A percentile compares a stretch with the other conserved stretches of the same genome.
phyloP scores from a whole-genome alignment of 805 yeast species.

The Cyberlindnera saturnus region DNA sequence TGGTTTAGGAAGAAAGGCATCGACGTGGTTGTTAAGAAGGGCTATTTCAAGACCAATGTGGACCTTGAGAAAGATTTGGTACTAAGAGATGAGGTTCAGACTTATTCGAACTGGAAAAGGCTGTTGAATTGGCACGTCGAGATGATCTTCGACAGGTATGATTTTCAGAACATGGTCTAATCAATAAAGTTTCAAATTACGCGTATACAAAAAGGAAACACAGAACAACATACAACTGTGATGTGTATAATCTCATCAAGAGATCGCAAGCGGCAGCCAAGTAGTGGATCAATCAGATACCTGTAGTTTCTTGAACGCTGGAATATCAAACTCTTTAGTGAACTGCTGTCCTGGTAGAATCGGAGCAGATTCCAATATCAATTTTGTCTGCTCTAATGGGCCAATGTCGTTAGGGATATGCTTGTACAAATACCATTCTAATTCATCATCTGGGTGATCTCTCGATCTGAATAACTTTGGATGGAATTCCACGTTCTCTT shows the following conservation, averaged over 20 bases:
- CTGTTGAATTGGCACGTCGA: slow-evolving; percentile 17
- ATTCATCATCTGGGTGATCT: slow-evolving; percentile 30
- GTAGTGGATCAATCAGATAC: too few species aligned
- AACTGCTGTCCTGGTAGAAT: slow-evolving; percentile 77
- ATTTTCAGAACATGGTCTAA: too few species aligned
- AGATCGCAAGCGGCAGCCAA: too few species aligned
- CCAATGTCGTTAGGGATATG: slow-evolving; percentile 46
- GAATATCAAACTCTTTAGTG: slow-evolving; percentile 57
- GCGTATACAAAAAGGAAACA: not conserved
- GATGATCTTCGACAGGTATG: slow-evolving; percentile 14
- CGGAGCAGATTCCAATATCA: slow-evolving; percentile 65
- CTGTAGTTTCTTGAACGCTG: slow-evolving; percentile 52
- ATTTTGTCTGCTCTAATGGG: slow-evolving; percentile 47
- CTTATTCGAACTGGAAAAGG: slow-evolving; percentile 18
- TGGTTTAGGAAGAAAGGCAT: slow-evolving; percentile 12
- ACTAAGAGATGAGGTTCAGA: slow-evolving; percentile 7
- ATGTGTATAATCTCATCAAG: too few species aligned
- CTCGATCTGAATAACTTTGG: slow-evolving; percentile 68
- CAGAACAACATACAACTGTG: not conserved
- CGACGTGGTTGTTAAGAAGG: slow-evolving; percentile 7
- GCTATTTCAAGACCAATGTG: slow-evolving; percentile 9
- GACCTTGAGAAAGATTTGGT: slow-evolving; percentile 10
- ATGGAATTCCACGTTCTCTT: slow-evolving; percentile 72
- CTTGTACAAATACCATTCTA: slow-evolving; percentile 66
- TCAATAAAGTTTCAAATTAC: too few species aligned